Evolutionary conservation across 345 rosid species (phyloP).

Genomic region (Lumnitzera littorea): DNA sequence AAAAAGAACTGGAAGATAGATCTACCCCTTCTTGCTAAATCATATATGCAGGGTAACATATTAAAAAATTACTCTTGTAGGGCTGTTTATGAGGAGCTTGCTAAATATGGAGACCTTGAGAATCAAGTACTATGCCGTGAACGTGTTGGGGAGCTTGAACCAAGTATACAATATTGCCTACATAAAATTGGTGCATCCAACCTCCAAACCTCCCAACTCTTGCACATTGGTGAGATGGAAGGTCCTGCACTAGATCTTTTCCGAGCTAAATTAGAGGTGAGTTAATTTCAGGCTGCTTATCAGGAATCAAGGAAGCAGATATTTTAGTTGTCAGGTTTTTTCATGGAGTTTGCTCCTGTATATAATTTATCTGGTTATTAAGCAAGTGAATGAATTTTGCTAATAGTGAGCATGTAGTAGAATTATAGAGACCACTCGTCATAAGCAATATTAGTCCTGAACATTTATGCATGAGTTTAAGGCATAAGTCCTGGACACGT

Average conservation of each 20-base stretch:
- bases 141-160: constrained; percentile 97
- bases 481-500: not conserved
- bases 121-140: constrained; percentile 92
- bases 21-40: not conserved
- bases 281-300: not conserved
- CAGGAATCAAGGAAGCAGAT: not conserved
- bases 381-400: too few species aligned
- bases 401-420: too few species aligned
- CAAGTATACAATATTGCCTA: constrained; percentile 82
- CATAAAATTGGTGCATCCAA: constrained; percentile 94
- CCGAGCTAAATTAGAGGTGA: constrained; percentile 89
- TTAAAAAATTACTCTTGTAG: constrained; percentile 23
- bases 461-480: not conserved
- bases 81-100: constrained; percentile 96
- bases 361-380: too few species aligned
- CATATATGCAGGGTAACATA: too few species aligned
- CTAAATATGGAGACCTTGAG: constrained; percentile 95
- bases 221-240: constrained; percentile 95
- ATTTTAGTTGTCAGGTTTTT: too few species aligned
- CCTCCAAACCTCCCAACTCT: constrained; percentile 77
- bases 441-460: too few species aligned
- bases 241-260: constrained; percentile 97
- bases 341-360: too few species aligned
- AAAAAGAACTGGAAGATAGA: not conserved
- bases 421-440: too few species aligned